Conservation (phyloP, 176 grass and related monocot genomes). For the Elymus sibiricus region DNA sequence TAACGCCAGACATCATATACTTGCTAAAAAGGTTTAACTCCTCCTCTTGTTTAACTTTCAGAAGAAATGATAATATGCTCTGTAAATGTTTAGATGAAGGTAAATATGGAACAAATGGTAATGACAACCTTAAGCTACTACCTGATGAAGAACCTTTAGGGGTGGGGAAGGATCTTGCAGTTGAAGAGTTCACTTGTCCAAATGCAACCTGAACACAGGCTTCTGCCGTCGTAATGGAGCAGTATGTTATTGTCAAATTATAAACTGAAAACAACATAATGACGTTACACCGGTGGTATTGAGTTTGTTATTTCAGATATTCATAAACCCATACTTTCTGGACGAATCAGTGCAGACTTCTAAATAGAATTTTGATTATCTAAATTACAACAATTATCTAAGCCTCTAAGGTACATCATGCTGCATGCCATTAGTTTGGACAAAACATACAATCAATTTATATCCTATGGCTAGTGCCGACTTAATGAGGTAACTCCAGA, state of each 20-base stretch:
- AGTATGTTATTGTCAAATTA: not conserved
- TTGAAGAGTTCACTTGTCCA: slow-evolving; percentile 36
- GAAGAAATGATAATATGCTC: not conserved
- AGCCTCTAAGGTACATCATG: not conserved
- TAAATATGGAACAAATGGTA: slow-evolving; percentile 15
- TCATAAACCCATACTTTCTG: not conserved
- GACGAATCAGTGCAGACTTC: not conserved
- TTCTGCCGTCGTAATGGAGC: slow-evolving; percentile 12
- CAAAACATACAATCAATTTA: not conserved
- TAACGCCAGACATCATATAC: not conserved
- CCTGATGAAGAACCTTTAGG: slow-evolving; percentile 11
- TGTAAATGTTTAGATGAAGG: not conserved
- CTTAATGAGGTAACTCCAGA: not conserved
- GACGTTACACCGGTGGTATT: not conserved
- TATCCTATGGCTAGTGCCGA: not conserved
- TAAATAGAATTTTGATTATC: not conserved
- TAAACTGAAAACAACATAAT: not conserved
- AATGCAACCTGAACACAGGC: slow-evolving; percentile 38
- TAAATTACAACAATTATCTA: not conserved
- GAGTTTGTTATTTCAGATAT: not conserved
- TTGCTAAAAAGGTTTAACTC: not conserved
- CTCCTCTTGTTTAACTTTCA: slow-evolving; percentile 8
- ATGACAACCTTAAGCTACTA: slow-evolving; percentile 6
- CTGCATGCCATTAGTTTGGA: not conserved
- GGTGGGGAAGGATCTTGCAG: slow-evolving; percentile 28